Evolutionary conservation across 768 basidiomycete species (phyloP), one percentile per base, ranked within the genome.

Genomic region (Russula brevipes): DNA sequence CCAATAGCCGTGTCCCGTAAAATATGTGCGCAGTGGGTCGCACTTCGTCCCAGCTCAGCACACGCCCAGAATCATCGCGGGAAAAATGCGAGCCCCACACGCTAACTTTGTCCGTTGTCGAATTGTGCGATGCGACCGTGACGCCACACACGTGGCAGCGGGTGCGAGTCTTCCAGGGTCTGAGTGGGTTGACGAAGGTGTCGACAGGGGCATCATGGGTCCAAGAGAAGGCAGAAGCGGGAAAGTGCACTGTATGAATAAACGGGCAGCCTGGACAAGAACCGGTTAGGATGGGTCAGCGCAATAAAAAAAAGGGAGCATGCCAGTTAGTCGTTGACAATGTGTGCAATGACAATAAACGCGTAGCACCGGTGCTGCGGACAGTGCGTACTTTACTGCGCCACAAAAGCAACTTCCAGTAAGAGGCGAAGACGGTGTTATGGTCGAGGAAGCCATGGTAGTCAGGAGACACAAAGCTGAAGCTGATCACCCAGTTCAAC

Each of bases 281-380:
- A 35, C 11, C 42, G 14, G 36, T 47, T n/a, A n/a, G 35, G 31
- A 61, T 24, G n/a, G 30, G 44, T 49, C 54, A 24, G 44, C 45
- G 67, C 63, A 11, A 9, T 49, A 39, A 35, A 5, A 16, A 33
- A 46, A 17, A 47, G 33, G 49, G 35, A 47, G 64, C 76, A 61
- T 69, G 81, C 85, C 83, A 66, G 74, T 82, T 55, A 87, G 70
- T 45, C 80, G 75, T 71, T 88, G 87, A 68, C 88, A 89, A n/a
- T 80, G 71, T 4, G 83, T 84, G 69, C 88, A 89, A 69, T 89
- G 88, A 65, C 85, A 88, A 68, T 83, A 88, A 5, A 83, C 85
- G 65, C 81, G 82, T 39, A 83, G 73, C 4, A 81, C 66, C 0
- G 86, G 85, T 39, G 70, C 72, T 1, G 81, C 82, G 11, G 71